Evolutionary conservation across 805 yeast species (phyloP).

Genomic region (Ogataea polymorpha): DNA sequence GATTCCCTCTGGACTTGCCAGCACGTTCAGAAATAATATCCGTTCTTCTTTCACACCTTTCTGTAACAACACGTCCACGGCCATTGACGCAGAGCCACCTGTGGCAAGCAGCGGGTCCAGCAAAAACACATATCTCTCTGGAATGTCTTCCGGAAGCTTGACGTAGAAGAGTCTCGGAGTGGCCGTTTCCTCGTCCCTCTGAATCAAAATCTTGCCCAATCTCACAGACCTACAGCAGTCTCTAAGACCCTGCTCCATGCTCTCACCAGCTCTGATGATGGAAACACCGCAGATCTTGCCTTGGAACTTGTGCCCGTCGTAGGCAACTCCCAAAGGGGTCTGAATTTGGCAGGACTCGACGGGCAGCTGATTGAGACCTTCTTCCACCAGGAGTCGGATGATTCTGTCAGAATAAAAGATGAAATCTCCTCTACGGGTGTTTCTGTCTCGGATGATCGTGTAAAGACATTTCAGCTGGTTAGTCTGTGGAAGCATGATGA

Average conservation of each 20-base stretch:
- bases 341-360: constrained; percentile 64
- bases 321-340: constrained; percentile 74
- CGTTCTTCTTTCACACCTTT: constrained; percentile 88
- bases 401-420: constrained; percentile 94
- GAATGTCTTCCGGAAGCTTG: constrained; percentile 89
- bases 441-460: constrained; percentile 75
- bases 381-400: constrained; percentile 90
- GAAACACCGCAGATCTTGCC: constrained; percentile 98
- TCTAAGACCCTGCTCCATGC: constrained; percentile 97
- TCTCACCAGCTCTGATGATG: constrained; percentile 97
- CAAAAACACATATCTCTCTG: constrained; percentile 82
- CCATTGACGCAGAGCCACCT: constrained; percentile 98
- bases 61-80: constrained; percentile 81
- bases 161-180: constrained; percentile 88
- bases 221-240: constrained; percentile 96
- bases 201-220: constrained; percentile 94
- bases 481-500: constrained; percentile 75
- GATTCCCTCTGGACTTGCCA: constrained; percentile 95
- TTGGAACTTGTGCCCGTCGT: constrained; percentile 73
- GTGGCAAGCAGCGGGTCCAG: constrained; percentile 98
- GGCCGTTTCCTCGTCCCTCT: constrained; percentile 98
- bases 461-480: constrained; percentile 82
- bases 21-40: constrained; percentile 83
- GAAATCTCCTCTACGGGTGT: constrained; percentile 85
- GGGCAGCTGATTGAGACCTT: constrained; percentile 91